Evolutionary conservation across 139 green algal species (phyloP).

Genomic region (Zygnema cylindricum): DNA sequence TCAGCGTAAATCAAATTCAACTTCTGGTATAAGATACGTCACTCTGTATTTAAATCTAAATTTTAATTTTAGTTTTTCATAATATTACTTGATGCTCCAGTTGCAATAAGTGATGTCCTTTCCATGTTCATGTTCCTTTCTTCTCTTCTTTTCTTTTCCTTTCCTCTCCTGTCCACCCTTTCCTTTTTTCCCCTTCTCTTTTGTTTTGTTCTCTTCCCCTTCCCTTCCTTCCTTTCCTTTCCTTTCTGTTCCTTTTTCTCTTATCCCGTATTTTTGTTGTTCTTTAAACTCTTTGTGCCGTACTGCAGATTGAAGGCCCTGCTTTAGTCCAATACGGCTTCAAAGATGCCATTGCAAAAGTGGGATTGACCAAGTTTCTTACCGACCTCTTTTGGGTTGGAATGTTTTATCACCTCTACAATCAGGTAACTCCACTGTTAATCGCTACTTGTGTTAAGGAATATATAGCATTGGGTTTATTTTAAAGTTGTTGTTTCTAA

Average conservation of each 20-base stretch:
- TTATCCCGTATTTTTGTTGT: neutral
- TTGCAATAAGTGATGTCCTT: no score
- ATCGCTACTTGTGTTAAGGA: no score
- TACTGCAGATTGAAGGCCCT: constrained; percentile 76
- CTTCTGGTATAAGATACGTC: no score
- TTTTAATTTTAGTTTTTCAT: no score
- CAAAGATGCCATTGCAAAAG: constrained; percentile 67
- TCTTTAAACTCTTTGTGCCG: no score
- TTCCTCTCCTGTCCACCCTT: neutral
- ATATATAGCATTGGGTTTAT: neutral
- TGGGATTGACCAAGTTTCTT: constrained; percentile 84
- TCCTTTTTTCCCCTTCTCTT: constrained; percentile 2
- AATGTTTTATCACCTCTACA: constrained; percentile 99
- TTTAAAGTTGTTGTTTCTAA: neutral
- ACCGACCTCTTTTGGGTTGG: constrained; percentile 84
- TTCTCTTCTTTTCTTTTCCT: neutral
- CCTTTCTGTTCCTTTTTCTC: neutral
- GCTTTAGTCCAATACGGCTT: constrained; percentile 67
- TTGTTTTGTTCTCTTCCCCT: no score
- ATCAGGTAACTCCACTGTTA: constrained; percentile 88
- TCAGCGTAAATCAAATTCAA: no score
- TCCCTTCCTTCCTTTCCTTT: constrained; percentile 4
- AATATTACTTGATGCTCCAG: no score
- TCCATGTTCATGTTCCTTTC: no score
- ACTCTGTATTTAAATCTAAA: no score